Conservation (phyloP, 1,139 yeast species). For the Magnusiomyces paraingens region DNA sequence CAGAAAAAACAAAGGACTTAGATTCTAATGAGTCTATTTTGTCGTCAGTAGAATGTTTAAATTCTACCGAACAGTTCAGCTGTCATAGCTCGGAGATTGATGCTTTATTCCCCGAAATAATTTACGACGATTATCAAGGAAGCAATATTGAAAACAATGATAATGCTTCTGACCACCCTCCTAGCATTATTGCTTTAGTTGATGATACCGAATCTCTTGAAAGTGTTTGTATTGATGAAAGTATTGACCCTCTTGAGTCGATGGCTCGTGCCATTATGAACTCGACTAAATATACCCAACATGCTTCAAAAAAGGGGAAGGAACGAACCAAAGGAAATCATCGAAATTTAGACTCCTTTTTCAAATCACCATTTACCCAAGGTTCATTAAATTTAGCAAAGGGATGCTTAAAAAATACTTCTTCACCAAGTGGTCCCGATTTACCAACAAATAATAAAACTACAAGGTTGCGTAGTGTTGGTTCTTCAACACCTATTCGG, state of each 20-base stretch:
- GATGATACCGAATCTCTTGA: conserved; percentile 28
- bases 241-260: conserved; percentile 20
- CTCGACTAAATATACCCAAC: conserved; percentile 1
- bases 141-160: too few species aligned
- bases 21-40: too few species aligned
- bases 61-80: too few species aligned
- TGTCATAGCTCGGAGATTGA: too few species aligned
- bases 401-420: not conserved
- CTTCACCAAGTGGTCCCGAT: not conserved
- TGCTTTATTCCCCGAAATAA: too few species aligned
- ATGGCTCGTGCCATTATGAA: conserved; percentile 14
- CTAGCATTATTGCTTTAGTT: conserved; percentile 13
- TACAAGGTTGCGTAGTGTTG: not conserved
- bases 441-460: not conserved
- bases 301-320: too few species aligned
- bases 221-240: conserved; percentile 32
- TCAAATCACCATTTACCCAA: not conserved
- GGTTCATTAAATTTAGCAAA: not conserved
- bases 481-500: conserved; percentile 1
- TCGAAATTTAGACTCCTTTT: not conserved
- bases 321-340: too few species aligned
- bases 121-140: too few species aligned
- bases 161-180: not conserved
- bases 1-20: too few species aligned
- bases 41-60: too few species aligned